Evolutionary conservation across 495 filamentous ascomycete species (phyloP).

Genomic region (Aspergillus homomorphus): DNA sequence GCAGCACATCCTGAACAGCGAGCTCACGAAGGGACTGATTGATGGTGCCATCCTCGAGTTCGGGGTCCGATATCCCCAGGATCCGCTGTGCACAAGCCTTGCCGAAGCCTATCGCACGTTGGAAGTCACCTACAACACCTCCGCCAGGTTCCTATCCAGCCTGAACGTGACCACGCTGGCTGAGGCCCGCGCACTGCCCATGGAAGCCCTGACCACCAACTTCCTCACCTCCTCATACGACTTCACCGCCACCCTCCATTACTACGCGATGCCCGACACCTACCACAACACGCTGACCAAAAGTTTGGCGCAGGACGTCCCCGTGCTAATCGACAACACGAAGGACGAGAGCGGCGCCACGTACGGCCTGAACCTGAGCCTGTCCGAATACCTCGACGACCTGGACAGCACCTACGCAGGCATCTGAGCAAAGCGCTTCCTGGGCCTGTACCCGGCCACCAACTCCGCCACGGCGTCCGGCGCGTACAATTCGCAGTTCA

Average conservation of each 20-base stretch:
- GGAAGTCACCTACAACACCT: not conserved
- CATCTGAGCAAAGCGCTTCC: not conserved
- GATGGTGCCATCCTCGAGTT: constrained; percentile 4
- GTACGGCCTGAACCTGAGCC: constrained; percentile 5
- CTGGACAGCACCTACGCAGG: constrained; percentile 7
- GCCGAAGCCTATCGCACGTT: not conserved
- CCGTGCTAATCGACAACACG: constrained; percentile 8
- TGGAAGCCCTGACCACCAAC: not conserved
- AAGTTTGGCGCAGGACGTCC: constrained; percentile 2
- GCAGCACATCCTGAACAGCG: constrained; percentile 6
- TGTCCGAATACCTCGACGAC: constrained; percentile 1
- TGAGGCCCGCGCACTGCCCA: not conserved
- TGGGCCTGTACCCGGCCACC: constrained; percentile 9
- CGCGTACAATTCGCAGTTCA: constrained; percentile 11
- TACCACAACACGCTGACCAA: constrained; percentile 4
- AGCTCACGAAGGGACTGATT: constrained; percentile 1
- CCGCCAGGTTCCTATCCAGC: not conserved
- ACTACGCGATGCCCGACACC: constrained; percentile 7
- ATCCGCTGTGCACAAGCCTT: constrained; percentile 4
- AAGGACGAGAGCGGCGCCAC: constrained; percentile 12
- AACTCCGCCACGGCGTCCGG: not conserved
- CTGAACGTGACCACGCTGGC: not conserved
- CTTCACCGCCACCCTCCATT: constrained; percentile 4
- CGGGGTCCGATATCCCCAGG: constrained; percentile 4
- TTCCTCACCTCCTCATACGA: not conserved